Base-by-base conservation (phyloP, 2,329 filamentous ascomycete species). In the Botrytis hyacinthi region DNA sequence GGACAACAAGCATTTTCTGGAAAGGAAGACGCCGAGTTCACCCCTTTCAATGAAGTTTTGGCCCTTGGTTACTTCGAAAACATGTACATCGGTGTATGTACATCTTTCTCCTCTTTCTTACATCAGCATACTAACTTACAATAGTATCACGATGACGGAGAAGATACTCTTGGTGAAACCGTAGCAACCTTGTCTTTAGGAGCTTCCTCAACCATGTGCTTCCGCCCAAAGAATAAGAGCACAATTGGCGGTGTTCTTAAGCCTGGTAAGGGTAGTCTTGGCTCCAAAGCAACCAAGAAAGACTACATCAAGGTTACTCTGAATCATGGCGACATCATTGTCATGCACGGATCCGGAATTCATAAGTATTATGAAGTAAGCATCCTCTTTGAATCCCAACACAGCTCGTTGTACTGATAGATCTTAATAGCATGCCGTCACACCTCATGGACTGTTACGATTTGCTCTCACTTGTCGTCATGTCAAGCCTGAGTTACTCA, bases 141-240 rank as follows among this genome's bases (percentile, higher is more conserved):
- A 63, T 62, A 89, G 83, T 90, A 87, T 76, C 90, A 92, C 74
- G 90, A 92, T 73, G 91, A 92, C 76, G 90, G 90, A 7, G 90
- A 92, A 78, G 82, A 81, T 16, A 87, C 88, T 5, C 82, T 92
- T 0, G 90, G 90, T 0, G 87, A 89, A 0, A 89, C 87, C 0
- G 88, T 92, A 10, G 88, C 89, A 0, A 90, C 89, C 0, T 81
- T 90, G 10, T 90, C 88, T 2, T 83, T 92, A 0, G 90, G 90
- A 1, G 65, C 65, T 26, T 68, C 65, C 32, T 68, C 65, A 16
- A 82, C 82, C 0, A 92, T 92, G 90, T 80, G 81, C 4, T 85
- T 91, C 76, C 83, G 87, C 1, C 84, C 87, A 71, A 92, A 92
- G 80, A 76, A 77, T 10, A 82, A 79, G 26, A 75, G 75, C 3